Evolutionary conservation across 2,329 filamentous ascomycete genomes (phyloP).

Genomic region (Trichoderma sp.): DNA sequence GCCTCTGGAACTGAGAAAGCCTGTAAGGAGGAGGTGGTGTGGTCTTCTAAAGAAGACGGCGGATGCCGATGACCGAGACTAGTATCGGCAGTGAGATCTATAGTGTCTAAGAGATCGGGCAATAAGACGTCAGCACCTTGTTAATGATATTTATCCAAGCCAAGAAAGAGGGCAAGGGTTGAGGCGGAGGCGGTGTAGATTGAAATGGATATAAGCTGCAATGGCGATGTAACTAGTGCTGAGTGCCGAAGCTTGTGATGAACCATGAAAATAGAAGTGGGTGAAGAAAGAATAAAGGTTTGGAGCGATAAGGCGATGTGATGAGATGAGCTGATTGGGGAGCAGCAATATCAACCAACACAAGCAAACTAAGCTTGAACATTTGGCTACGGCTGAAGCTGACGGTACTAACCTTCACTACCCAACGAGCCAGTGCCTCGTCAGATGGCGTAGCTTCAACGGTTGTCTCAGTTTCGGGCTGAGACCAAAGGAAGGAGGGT

Average conservation of each 20-base stretch:
- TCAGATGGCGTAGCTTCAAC: not conserved
- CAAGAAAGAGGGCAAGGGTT: not conserved
- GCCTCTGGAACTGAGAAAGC: constrained; percentile 5
- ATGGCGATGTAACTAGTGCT: not conserved
- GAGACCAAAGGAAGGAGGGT: not conserved
- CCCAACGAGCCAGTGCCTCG: not conserved
- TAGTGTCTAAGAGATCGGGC: constrained; percentile 10
- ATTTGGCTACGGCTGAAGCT: not conserved
- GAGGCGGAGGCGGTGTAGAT: not conserved
- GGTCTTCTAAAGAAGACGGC: not conserved
- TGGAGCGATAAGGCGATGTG: not conserved
- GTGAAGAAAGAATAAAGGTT: not conserved
- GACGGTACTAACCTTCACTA: not conserved
- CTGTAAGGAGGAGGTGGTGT: not conserved
- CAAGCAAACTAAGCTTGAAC: not conserved
- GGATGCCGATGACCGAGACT: constrained; percentile 1
- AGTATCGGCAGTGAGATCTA: constrained; percentile 9
- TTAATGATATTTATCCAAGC: not conserved
- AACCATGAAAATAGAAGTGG: not conserved
- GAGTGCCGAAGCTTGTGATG: not conserved
- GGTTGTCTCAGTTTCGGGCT: not conserved
- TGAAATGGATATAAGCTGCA: not conserved
- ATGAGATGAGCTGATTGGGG: not conserved
- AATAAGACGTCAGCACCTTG: constrained; percentile 16
- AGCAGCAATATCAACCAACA: not conserved